Evolutionary conservation across 108 stramenopile species (phyloP).

Genomic region (Skeletonema tropicum): DNA sequence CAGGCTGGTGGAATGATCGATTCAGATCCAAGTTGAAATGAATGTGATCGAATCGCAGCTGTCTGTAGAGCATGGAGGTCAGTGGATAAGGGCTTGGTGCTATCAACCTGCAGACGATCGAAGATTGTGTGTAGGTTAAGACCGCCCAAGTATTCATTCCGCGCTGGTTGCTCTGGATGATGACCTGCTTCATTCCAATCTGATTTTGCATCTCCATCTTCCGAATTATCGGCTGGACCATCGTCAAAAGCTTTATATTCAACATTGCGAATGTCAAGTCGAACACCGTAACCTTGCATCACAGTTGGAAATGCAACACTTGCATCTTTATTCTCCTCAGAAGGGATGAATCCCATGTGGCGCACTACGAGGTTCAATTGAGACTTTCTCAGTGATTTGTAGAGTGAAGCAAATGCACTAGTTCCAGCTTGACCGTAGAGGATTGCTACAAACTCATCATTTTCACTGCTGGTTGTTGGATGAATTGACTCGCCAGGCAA

Average conservation of each 20-base stretch:
- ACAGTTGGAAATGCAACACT: constrained; percentile 45
- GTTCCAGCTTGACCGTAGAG: constrained; percentile 78
- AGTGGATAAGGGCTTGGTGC: constrained; percentile 20
- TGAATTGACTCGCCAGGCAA: constrained; percentile 44
- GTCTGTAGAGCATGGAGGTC: constrained; percentile 44
- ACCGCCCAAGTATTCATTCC: constrained; percentile 51
- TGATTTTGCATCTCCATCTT: constrained; percentile 21
- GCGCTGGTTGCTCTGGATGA: constrained; percentile 34
- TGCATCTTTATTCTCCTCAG: constrained; percentile 41
- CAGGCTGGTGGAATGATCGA: constrained; percentile 77
- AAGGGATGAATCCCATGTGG: constrained; percentile 66
- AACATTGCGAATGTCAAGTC: constrained; percentile 90
- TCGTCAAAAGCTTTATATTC: constrained; percentile 89
- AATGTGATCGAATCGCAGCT: constrained; percentile 47
- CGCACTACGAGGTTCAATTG: constrained; percentile 70
- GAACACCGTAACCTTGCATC: constrained; percentile 86
- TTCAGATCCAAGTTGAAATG: constrained; percentile 51
- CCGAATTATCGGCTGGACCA: constrained; percentile 28
- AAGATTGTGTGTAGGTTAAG: constrained; percentile 37
- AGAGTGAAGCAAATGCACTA: constrained; percentile 59
- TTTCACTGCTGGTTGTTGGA: constrained; percentile 11
- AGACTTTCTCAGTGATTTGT: constrained; percentile 39
- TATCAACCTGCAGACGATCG: constrained; percentile 13
- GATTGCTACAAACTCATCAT: constrained; percentile 47
- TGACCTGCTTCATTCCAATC: constrained; percentile 52